These are phyloP conservation scores for Cyberlindnera veronae DNA, from an alignment of 805 yeast genomes.

Conservation along the genomic window DNA sequence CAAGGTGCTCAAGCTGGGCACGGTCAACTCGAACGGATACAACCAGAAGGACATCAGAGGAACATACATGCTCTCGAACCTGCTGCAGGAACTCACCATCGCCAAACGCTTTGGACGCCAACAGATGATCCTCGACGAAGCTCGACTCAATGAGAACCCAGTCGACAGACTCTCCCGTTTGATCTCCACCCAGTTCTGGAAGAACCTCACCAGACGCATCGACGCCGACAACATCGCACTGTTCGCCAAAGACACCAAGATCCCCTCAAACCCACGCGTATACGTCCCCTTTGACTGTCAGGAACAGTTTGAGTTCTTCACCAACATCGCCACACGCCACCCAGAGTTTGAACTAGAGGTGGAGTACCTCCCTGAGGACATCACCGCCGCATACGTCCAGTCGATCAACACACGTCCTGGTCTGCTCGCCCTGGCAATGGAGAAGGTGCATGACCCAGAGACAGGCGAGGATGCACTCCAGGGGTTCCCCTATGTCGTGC, in stretches of 20 bases:
- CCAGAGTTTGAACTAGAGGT: slow-evolving; percentile 66
- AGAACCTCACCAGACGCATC: slow-evolving; percentile 64
- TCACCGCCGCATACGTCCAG: slow-evolving; percentile 74
- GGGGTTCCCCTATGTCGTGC: slow-evolving; percentile 87
- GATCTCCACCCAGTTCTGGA: slow-evolving; percentile 79
- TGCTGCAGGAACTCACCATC: slow-evolving; percentile 83
- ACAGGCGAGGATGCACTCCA: slow-evolving; percentile 47
- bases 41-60: slow-evolving; percentile 74
- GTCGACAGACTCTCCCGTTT: slow-evolving; percentile 71
- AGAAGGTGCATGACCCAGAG: slow-evolving; percentile 45
- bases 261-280: slow-evolving; percentile 67
- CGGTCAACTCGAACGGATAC: slow-evolving; percentile 81
- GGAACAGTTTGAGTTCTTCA: slow-evolving; percentile 72
- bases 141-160: slow-evolving; percentile 82
- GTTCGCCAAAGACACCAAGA: slow-evolving; percentile 79
- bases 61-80: slow-evolving; percentile 82
- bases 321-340: slow-evolving; percentile 45
- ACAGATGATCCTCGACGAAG: slow-evolving; percentile 78
- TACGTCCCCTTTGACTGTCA: slow-evolving; percentile 68
- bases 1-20: slow-evolving; percentile 73
- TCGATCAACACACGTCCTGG: slow-evolving; percentile 85
- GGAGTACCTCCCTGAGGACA: slow-evolving; percentile 67
- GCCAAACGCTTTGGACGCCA: slow-evolving; percentile 79
- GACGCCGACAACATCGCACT: slow-evolving; percentile 57
- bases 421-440: slow-evolving; percentile 73